Evolutionary conservation across 768 basidiomycete species (phyloP).

Genomic region (Pilatotrama ljubarskyi): DNA sequence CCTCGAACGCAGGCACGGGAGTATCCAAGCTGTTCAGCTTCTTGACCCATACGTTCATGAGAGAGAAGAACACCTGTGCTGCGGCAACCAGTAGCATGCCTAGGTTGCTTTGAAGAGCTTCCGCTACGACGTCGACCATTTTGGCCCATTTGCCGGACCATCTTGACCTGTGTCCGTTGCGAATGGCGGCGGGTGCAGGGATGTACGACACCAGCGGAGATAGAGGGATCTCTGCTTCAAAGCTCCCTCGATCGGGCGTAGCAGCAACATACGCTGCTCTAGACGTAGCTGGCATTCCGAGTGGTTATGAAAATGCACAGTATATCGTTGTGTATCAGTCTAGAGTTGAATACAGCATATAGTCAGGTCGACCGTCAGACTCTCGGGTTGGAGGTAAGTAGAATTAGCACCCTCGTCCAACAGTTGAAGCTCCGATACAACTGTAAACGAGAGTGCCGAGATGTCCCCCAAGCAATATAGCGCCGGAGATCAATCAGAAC

Average conservation of each 20-base stretch:
- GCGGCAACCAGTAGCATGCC: conserved; percentile 61
- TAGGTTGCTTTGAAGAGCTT: conserved; percentile 39
- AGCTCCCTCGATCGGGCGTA: conserved; percentile 8
- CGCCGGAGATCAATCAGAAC: background rate
- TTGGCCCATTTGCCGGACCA: background rate
- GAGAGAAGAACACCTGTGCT: conserved; percentile 59
- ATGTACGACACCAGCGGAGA: conserved; percentile 12
- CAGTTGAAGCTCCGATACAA: background rate
- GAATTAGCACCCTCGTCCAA: no score
- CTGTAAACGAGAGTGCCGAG: background rate
- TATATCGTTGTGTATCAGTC: no score
- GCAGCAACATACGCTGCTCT: conserved; percentile 4
- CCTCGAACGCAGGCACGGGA: conserved; percentile 60
- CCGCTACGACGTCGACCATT: background rate
- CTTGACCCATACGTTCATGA: conserved; percentile 67
- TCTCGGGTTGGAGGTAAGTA: no score
- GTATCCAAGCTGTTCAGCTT: conserved; percentile 55
- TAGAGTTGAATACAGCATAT: no score
- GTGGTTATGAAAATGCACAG: background rate
- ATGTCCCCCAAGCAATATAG: background rate
- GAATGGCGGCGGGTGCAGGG: background rate
- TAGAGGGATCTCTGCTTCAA: conserved; percentile 6
- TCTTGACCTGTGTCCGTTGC: background rate
- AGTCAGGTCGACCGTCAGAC: no score
- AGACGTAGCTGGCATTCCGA: conserved; percentile 7